Conservation (phyloP, 306 rosid species). For the Gillenia trifoliata region DNA sequence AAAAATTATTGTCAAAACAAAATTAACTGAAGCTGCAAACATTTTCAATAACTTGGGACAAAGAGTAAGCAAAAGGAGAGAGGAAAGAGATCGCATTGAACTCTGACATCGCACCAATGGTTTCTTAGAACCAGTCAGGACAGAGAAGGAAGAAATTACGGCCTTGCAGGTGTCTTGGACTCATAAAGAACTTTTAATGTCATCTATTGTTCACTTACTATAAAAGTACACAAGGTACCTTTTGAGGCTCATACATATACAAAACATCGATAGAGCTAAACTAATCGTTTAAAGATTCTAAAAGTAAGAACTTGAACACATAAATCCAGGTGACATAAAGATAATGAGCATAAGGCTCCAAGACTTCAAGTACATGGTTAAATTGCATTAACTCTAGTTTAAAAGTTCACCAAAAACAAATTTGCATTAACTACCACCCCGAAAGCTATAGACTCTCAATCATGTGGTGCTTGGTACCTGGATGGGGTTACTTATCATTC, state of each 20-base stretch:
- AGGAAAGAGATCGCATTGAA: background rate
- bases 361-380: background rate
- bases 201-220: background rate
- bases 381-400: background rate
- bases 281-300: background rate
- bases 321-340: background rate
- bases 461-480: background rate
- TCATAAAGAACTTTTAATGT: background rate
- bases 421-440: background rate
- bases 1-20: background rate
- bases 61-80: background rate
- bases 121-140: background rate
- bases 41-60: background rate
- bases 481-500: background rate
- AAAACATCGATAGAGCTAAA: background rate
- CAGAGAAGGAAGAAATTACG: background rate
- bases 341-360: background rate
- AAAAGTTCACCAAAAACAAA: background rate
- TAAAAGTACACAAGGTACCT: background rate
- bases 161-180: background rate
- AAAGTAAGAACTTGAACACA: background rate
- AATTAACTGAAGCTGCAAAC: conserved; percentile 8
- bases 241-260: background rate
- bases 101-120: background rate
- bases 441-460: background rate